Evolutionary conservation across 805 yeast genomes (phyloP), one percentile per base, ranked within the genome.

Genomic region (Vanderwaltozyma tropicalis): DNA sequence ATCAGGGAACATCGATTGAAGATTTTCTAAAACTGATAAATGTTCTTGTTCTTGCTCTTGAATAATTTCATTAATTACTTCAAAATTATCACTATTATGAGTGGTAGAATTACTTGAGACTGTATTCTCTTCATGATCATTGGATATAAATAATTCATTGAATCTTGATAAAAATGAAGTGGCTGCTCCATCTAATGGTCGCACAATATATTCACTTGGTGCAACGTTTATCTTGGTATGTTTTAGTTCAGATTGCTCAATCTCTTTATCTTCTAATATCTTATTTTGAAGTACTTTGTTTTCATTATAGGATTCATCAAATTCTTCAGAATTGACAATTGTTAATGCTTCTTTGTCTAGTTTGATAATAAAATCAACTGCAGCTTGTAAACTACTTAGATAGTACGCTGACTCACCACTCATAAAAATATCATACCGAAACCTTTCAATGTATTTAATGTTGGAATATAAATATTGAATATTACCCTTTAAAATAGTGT

Each of bases 381-480:
- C 96, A 1, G 94, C 94, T 50, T 82, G 85, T 20, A 89, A 60
- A n/a, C 95, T 83, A 21, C 94, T 83, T 38, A 92, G 64, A 53
- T 92, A 92, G 59, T 92, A 92, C 30, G 92, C 82, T 0, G 89
- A 79, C 56, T 92, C 99, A 8, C 98, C 96, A 30, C 70, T 69
- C 33, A 83, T 64, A 67, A 83, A 80, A 31, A 76, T 83, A 6
- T 74, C 77, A 39, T 74, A 77, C 46, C 97, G 64, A 57, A 82
- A 92, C 36, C 92, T 67, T 56, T 87, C 95, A 46, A 92, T 85
- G 58, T 86, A 92, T 42, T 73, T 75, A 42, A 88, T 61, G 53
- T 89, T 89, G 9, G 95, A 83, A 13, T 75, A 69, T n/a, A 92
- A 60, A 46, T 76, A 62, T 28, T 63, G 63, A 1, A 86, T 76